phyloP scores from a whole-genome alignment of 441 rosid genomes.

The Erodium moschatum region DNA sequence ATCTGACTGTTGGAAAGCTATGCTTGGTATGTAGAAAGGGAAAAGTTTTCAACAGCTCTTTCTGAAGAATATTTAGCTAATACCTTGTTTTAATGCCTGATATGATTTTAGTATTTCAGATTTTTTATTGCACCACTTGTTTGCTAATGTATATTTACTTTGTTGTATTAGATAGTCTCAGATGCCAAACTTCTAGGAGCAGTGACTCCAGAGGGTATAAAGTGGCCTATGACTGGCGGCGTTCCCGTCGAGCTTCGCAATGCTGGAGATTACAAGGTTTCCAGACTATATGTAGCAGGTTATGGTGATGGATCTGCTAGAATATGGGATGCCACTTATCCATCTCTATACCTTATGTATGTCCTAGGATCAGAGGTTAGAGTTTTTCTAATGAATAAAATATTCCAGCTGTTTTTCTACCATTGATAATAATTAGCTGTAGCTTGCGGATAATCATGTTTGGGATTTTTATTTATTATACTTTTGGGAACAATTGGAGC shows the following conservation, averaged over 20 bases:
- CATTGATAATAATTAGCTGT: slow-evolving; percentile 7
- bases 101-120: slow-evolving; percentile 4
- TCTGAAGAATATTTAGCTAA: slow-evolving; percentile 37
- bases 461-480: background rate
- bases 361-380: slow-evolving; percentile 38
- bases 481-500: background rate
- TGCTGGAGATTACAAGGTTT: slow-evolving; percentile 40
- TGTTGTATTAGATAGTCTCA: slow-evolving; percentile 38
- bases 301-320: slow-evolving; percentile 53
- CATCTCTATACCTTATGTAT: slow-evolving; percentile 36
- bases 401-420: slow-evolving; percentile 14
- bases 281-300: slow-evolving; percentile 51
- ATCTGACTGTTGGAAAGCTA: slow-evolving; percentile 38
- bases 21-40: slow-evolving; percentile 32
- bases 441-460: background rate
- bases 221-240: slow-evolving; percentile 63
- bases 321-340: slow-evolving; percentile 63
- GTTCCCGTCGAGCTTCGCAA: slow-evolving; percentile 36
- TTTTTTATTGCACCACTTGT: background rate
- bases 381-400: slow-evolving; percentile 5
- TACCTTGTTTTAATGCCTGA: background rate
- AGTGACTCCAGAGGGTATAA: slow-evolving; percentile 27
- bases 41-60: slow-evolving; percentile 33
- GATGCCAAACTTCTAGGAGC: slow-evolving; percentile 42
- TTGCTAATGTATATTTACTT: slow-evolving; percentile 9